Evolutionary conservation across 495 filamentous ascomycete genomes (phyloP), one percentile per base, ranked within the genome.

Genomic region (Beverwykella pulmonaria): DNA sequence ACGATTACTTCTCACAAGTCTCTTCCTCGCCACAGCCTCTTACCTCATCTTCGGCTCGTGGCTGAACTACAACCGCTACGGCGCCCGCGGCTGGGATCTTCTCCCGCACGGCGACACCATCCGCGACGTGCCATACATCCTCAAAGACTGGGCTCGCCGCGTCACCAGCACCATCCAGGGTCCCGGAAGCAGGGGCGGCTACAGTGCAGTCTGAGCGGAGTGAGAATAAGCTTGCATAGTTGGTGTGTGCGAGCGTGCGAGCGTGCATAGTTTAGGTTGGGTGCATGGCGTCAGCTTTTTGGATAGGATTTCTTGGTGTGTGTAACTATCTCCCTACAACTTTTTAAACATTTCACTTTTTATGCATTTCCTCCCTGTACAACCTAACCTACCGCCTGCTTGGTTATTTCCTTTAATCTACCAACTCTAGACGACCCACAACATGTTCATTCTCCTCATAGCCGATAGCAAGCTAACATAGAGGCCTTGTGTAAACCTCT

Each of bases 21-120:
- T 89, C 73, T 98, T 98, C 84, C 83, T 98, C 50, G 85, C 83
- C 49, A 85, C 86, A 19, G 92, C 94, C 17, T 80, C 95, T 22
- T 98, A 98, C 77, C 87, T 98, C 68, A 97, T 98, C 76, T 98
- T 98, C 72, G 92, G 92, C 73, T 95, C 92, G 23, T 98, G 94
- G 94, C 87, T 98, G 69, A 98, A 98, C 80, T 98, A 98, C 83
- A 97, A 92, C 81, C 91, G 92, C 61, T 95, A 96, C 75, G 93
- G 92, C 26, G 92, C 92, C 47, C 84, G 94, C 22, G 94, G 94
- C 59, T 97, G 92, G 94, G 94, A 98, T 69, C 83, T 98, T 14
- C 83, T 98, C 12, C 94, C 94, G 0, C 95, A 98, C 75, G 87
- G 90, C 59, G 94, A 98, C 75, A 90, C 91, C 14, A 88, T 98